A percentile compares a stretch with the other conserved stretches of the same genome.
Evolutionary conservation across 768 basidiomycete species (phyloP).

Genomic region (Tephrocybe rancida): DNA sequence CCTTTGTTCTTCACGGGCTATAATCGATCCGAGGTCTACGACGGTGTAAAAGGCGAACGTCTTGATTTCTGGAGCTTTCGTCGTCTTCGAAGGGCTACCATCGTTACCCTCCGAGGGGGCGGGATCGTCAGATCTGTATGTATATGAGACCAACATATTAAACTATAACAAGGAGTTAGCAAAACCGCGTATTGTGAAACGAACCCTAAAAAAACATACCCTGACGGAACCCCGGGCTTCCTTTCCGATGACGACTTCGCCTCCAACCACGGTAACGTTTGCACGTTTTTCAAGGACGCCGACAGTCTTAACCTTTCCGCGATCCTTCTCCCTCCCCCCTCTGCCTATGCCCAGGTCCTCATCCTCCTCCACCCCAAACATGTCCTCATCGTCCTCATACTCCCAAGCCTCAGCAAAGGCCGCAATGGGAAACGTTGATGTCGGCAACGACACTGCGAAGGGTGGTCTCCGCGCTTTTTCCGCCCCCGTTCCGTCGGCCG

Average conservation of each 20-base stretch:
- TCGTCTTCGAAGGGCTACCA: constrained; percentile 40
- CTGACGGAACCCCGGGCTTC: constrained; percentile 78
- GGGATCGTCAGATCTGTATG: constrained; percentile 90
- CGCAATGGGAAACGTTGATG: constrained; percentile 75
- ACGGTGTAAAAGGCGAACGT: constrained; percentile 90
- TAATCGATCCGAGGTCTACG: constrained; percentile 75
- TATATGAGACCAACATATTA: constrained; percentile 92
- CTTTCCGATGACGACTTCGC: constrained; percentile 85
- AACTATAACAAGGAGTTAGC: constrained; percentile 54
- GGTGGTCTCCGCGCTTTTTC: constrained; percentile 70
- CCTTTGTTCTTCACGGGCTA: constrained; percentile 56
- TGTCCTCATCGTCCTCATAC: constrained; percentile 94
- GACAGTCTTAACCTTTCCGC: constrained; percentile 57
- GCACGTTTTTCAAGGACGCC: constrained; percentile 88
- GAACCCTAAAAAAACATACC: constrained; percentile 45
- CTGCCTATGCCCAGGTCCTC: constrained; percentile 36
- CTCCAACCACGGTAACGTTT: constrained; percentile 86
- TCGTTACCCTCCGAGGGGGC: constrained; percentile 65
- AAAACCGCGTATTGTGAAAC: neutral
- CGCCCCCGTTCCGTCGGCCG: constrained; percentile 37
- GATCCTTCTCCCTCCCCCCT: constrained; percentile 45
- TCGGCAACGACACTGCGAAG: constrained; percentile 82
- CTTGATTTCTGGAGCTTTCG: constrained; percentile 71
- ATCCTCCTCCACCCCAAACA: constrained; percentile 76
- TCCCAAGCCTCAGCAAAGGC: constrained; percentile 98